Evolutionary conservation across 2,329 filamentous ascomycete genomes (phyloP).

Genomic region (Aaosphaeria arxii): DNA sequence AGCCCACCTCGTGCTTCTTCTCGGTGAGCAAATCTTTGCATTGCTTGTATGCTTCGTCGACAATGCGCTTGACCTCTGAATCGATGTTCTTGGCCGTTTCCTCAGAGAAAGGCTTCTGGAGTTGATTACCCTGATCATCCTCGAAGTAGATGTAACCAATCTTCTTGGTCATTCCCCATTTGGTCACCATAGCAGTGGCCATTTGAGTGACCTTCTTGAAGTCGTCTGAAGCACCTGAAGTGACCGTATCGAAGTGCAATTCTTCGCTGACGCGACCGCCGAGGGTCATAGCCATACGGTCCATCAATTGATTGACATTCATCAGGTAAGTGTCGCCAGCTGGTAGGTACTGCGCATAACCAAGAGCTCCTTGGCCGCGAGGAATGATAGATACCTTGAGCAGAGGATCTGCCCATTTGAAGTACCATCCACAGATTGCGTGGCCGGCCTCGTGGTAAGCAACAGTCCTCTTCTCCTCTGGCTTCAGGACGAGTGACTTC

Average conservation of each 20-base stretch:
- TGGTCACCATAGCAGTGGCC: slow-evolving; percentile 98
- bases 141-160: slow-evolving; percentile 92
- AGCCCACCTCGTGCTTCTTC: slow-evolving; percentile 83
- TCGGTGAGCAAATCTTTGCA: slow-evolving; percentile 78
- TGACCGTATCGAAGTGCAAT: slow-evolving; percentile 94
- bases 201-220: slow-evolving; percentile 98
- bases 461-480: slow-evolving; percentile 91
- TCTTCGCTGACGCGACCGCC: slow-evolving; percentile 95
- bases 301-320: slow-evolving; percentile 94
- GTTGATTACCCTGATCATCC: slow-evolving; percentile 71
- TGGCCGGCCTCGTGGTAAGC: slow-evolving; percentile 98
- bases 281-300: slow-evolving; percentile 99
- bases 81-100: slow-evolving; percentile 91
- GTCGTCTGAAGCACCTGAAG: slow-evolving; percentile 90
- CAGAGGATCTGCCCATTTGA: slow-evolving; percentile 92
- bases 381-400: slow-evolving; percentile 99
- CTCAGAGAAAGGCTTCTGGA: slow-evolving; percentile 96
- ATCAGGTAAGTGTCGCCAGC: slow-evolving; percentile 89
- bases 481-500: slow-evolving; percentile 90
- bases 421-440: slow-evolving; percentile 97
- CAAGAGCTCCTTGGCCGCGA: slow-evolving; percentile 86
- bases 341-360: slow-evolving; percentile 97
- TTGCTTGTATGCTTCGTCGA: slow-evolving; percentile 88
- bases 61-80: slow-evolving; percentile 82
- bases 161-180: slow-evolving; percentile 97